Conservation (phyloP, 352 stramenopile genomes). For the Blastocystis sp. region DNA sequence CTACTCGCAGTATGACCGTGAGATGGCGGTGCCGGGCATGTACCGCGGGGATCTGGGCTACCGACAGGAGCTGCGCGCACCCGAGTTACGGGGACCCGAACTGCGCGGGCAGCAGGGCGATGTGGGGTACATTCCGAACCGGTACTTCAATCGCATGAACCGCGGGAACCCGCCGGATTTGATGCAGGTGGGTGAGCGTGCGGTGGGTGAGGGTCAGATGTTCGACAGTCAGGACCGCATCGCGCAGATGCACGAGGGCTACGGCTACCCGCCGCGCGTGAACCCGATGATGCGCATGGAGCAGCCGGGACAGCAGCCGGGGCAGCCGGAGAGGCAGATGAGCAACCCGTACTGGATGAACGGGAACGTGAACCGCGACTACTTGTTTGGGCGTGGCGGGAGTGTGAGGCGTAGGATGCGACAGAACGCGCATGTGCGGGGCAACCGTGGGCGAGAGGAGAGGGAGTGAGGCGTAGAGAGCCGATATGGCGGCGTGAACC, state of each 20-base stretch:
- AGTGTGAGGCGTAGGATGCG: slow-evolving; percentile 16
- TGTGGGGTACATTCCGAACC: slow-evolving; percentile 28
- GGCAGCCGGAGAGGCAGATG: background rate
- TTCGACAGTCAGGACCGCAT: background rate
- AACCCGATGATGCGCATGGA: background rate
- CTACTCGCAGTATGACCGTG: too few relatives aligned
- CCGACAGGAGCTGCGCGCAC: background rate
- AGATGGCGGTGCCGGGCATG: background rate
- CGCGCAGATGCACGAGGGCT: background rate
- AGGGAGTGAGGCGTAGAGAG: background rate
- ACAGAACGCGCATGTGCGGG: background rate
- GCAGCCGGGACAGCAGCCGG: slow-evolving; percentile 1
- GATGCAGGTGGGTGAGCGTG: slow-evolving; percentile 3
- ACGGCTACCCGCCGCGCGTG: background rate
- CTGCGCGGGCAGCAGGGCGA: background rate
- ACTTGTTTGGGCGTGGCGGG: background rate
- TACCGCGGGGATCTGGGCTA: background rate
- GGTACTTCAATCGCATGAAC: slow-evolving; percentile 54
- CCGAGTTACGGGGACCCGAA: background rate
- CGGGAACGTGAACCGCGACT: background rate
- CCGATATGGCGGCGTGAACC: too few relatives aligned
- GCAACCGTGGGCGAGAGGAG: background rate
- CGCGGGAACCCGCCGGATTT: background rate
- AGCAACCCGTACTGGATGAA: background rate
- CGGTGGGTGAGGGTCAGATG: background rate